Evolutionary conservation across 140 eudicot species (phyloP).

Genomic region (Anethum foeniculum): DNA sequence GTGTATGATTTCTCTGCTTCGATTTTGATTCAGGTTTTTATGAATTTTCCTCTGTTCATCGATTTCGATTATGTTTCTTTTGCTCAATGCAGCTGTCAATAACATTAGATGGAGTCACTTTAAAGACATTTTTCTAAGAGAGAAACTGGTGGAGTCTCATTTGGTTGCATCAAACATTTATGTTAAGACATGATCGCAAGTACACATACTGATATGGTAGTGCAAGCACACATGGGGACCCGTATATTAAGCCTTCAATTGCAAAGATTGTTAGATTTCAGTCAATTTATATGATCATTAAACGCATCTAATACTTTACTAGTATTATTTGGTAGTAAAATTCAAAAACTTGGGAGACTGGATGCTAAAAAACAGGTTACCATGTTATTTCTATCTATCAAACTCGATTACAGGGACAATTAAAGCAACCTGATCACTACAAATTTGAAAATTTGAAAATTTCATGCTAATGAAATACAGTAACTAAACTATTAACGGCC

Average conservation of each 20-base stretch:
- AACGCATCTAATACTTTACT: background rate
- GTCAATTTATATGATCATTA: background rate
- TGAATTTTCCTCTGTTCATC: no score
- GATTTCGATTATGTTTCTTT: no score
- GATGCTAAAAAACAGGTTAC: constrained; percentile 15
- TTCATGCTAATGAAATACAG: background rate
- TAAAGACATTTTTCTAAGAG: background rate
- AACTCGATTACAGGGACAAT: constrained; percentile 28
- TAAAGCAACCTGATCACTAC: constrained; percentile 19
- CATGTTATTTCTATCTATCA: constrained; percentile 15
- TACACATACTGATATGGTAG: background rate
- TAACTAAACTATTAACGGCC: constrained; percentile 53
- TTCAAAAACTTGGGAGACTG: constrained; percentile 16
- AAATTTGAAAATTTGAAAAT: constrained; percentile 5
- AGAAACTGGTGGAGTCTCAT: background rate
- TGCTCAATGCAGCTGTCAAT: background rate
- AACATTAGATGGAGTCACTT: background rate
- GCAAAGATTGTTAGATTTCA: background rate
- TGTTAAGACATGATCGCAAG: background rate
- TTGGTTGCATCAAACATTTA: background rate
- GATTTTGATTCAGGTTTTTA: no score
- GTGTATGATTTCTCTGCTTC: no score
- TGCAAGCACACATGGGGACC: constrained; percentile 3
- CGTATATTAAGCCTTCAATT: background rate
- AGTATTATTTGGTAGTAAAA: background rate